Percentiles rank a stretch among this genome's conserved stretches.
phyloP scores from a whole-genome alignment of 2,329 filamentous ascomycete species.

The Apiospora rasikravindrae region DNA sequence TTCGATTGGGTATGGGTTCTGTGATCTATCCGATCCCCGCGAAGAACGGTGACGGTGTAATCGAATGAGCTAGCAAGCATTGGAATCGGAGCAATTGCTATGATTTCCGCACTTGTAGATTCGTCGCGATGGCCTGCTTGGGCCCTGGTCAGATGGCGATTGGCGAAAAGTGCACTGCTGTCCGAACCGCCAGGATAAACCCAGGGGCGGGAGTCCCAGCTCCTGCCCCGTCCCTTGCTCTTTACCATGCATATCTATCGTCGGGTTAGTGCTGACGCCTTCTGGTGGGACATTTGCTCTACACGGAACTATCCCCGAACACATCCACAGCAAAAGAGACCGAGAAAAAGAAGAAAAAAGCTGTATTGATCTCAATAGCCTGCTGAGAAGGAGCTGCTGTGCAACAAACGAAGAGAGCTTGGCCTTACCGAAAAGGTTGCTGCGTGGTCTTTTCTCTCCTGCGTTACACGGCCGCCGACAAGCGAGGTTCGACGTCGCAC shows the following conservation, averaged over 20 bases:
- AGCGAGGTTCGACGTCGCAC: not conserved
- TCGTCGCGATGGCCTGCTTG: not conserved
- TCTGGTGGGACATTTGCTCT: not conserved
- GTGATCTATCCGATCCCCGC: not conserved
- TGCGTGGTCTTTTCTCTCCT: not conserved
- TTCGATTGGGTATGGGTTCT: not conserved
- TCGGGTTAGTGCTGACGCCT: not conserved
- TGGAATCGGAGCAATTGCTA: not conserved
- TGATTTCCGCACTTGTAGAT: not conserved
- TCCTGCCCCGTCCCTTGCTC: not conserved
- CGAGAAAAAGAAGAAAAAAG: not conserved
- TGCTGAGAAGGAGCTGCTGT: not conserved
- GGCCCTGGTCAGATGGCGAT: not conserved
- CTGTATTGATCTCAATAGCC: not conserved
- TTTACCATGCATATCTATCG: not conserved
- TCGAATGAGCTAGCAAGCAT: not conserved
- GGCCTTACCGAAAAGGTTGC: not conserved
- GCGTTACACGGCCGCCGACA: not conserved
- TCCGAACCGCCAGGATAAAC: not conserved
- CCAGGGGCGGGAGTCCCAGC: not conserved
- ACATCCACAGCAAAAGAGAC: not conserved
- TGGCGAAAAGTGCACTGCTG: not conserved
- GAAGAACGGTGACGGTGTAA: not conserved
- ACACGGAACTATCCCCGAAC: not conserved
- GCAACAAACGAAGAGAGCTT: not conserved